phyloP scores from a whole-genome alignment of 441 rosid genomes.

The Eruca vesicaria region DNA sequence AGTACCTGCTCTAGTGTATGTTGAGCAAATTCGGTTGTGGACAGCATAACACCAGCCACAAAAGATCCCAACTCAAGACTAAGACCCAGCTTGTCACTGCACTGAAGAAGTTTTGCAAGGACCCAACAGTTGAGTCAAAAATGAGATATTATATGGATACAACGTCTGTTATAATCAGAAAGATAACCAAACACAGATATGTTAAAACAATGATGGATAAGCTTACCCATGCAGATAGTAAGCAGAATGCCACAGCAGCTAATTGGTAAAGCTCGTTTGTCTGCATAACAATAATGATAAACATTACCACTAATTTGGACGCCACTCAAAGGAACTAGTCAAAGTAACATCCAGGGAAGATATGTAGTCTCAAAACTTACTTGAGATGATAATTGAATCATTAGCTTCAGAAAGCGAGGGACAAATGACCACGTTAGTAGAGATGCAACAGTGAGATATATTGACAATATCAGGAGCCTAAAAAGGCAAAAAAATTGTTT shows the following conservation, averaged over 20 bases:
- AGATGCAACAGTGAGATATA: slow-evolving; percentile 75
- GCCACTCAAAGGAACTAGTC: neutral
- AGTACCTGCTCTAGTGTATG: slow-evolving; percentile 97
- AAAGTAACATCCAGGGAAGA: neutral
- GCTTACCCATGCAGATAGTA: slow-evolving; percentile 98
- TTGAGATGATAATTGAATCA: slow-evolving; percentile 95
- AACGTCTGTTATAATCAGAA: no score
- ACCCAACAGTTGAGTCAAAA: slow-evolving; percentile 19
- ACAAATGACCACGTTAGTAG: slow-evolving; percentile 90
- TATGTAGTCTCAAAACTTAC: slow-evolving; percentile 45
- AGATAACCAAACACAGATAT: neutral
- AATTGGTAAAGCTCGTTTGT: slow-evolving; percentile 98
- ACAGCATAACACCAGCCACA: slow-evolving; percentile 97
- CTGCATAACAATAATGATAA: slow-evolving; percentile 45
- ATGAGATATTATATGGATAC: neutral
- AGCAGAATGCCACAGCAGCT: slow-evolving; percentile 97
- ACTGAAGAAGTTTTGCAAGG: slow-evolving; percentile 53
- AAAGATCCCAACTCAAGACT: slow-evolving; percentile 99
- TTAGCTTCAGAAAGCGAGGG: slow-evolving; percentile 92
- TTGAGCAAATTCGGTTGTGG: slow-evolving; percentile 90
- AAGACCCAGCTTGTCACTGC: slow-evolving; percentile 99
- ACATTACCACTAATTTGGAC: neutral
- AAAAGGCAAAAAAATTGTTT: slow-evolving; percentile 18
- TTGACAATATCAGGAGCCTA: slow-evolving; percentile 79
- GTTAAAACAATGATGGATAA: slow-evolving; percentile 1